Percentiles rank a stretch among this genome's conserved stretches.
Conservation (phyloP, 2,329 filamentous ascomycete species). For the Didymella exigua region DNA sequence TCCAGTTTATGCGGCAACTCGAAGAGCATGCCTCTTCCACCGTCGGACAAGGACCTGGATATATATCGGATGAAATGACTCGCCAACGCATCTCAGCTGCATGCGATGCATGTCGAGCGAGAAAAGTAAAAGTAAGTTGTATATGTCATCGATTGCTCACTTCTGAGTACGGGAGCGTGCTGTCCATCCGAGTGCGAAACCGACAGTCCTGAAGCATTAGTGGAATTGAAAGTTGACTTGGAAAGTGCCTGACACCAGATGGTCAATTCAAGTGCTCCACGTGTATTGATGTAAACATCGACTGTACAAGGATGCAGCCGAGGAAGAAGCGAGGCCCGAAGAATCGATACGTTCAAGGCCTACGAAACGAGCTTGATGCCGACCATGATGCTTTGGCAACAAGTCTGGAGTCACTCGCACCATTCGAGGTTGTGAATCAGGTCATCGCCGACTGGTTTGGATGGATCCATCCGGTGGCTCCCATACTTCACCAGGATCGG, state of each 20-base stretch:
- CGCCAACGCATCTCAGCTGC: constrained; percentile 24
- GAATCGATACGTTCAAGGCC: constrained; percentile 21
- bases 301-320: constrained; percentile 21
- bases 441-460: constrained; percentile 28
- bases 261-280: constrained; percentile 14
- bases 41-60: background rate
- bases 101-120: constrained; percentile 28
- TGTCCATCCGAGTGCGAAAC: too few relatives aligned
- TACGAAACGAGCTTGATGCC: background rate
- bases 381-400: background rate
- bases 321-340: constrained; percentile 29
- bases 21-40: background rate
- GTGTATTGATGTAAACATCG: constrained; percentile 21
- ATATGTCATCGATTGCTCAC: background rate
- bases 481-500: constrained; percentile 17
- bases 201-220: background rate
- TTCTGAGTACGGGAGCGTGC: too few relatives aligned
- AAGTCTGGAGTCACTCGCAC: constrained; percentile 16
- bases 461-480: constrained; percentile 29
- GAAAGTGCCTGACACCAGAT: constrained; percentile 14
- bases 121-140: constrained; percentile 28
- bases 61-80: constrained; percentile 8
- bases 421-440: constrained; percentile 12
- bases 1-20: constrained; percentile 4
- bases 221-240: background rate